Evolutionary conservation across 108 stramenopile species (phyloP), one percentile per base, ranked within the genome.

Genomic region (Conticribra weissflogii): DNA sequence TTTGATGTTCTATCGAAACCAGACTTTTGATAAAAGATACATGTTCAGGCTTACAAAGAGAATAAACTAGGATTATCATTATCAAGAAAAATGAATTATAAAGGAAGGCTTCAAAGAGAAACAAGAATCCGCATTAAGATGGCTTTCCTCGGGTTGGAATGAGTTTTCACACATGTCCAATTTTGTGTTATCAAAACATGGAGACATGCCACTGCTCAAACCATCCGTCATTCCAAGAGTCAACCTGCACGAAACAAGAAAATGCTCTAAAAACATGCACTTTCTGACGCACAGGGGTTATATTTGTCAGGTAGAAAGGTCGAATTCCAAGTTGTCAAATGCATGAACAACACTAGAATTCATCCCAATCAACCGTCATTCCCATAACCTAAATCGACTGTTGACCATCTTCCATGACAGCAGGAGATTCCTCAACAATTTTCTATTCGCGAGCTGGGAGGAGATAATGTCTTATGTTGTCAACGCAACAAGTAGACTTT

Each of bases 401-500:
- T 12, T 21, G n/a, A 16, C n/a, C 41, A 23, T 47, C 33, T 27
- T n/a, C 58, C 31, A 36, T 24, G 32, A 9, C 36, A 5, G 36
- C 12, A 41, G 8, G 36, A 41, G 5, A 41, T 9, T 41, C 12
- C 12, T 41, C 36, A 41, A 55, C 53, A 18, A 23, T 66, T 72
- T 72, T 70, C 30, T 73, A 68, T 73, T 73, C 72, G 58, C 72
- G 72, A 73, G 58, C 55, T 73, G 66, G 66, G 32, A 21, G 22
- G n/a, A 27, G 27, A 49, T 48, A 16, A 25, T 30, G 18, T 48
- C 33, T 5, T 18, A 55, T 3, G 41, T 19, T 31, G 63, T 22
- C 32, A 59, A 33, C 21, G 28, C 55, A 18, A 24, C 50, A 33
- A 41, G 1, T 0, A 30, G 31, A 63, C 29, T 0, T 49, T 23